Evolutionary conservation across 108 stramenopile species (phyloP).

Genomic region (Epithemia pelagica): DNA sequence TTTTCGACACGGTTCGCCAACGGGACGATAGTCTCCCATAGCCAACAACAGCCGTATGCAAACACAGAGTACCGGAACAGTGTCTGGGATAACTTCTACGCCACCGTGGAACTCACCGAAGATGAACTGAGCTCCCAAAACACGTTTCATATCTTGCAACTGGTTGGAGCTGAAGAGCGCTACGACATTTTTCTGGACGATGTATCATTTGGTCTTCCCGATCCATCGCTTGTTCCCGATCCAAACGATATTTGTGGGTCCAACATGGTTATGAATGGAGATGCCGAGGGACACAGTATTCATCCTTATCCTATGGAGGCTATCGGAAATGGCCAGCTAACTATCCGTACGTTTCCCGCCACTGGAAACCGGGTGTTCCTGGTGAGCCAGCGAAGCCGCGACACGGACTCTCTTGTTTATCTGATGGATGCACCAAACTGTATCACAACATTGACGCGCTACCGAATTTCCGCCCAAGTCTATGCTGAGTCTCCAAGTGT

Average conservation of each 20-base stretch:
- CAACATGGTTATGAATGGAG: constrained; percentile 42
- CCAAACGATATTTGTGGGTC: constrained; percentile 19
- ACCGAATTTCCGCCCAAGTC: neutral
- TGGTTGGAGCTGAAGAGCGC: constrained; percentile 24
- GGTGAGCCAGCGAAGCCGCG: neutral
- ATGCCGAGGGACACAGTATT: constrained; percentile 26
- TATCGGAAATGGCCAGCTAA: neutral
- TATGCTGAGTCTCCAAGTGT: neutral
- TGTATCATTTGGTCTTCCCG: constrained; percentile 35
- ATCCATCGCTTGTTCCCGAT: constrained; percentile 17
- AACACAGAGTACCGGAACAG: constrained; percentile 15
- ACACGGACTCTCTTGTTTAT: neutral
- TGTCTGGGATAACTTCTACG: constrained; percentile 33
- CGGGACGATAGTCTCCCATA: neutral
- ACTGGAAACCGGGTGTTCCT: neutral
- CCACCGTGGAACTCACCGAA: constrained; percentile 16
- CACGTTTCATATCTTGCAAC: constrained; percentile 17
- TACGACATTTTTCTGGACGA: constrained; percentile 29
- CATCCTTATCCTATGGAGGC: constrained; percentile 21
- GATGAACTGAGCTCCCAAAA: constrained; percentile 14
- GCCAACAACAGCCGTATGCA: neutral
- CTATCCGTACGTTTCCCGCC: neutral
- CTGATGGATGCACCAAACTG: neutral
- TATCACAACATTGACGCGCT: neutral
- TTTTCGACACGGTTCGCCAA: neutral